These are phyloP conservation scores for Hamigera avellanea DNA, from an alignment of 495 filamentous ascomycete genomes.

Conservation along the genomic window DNA sequence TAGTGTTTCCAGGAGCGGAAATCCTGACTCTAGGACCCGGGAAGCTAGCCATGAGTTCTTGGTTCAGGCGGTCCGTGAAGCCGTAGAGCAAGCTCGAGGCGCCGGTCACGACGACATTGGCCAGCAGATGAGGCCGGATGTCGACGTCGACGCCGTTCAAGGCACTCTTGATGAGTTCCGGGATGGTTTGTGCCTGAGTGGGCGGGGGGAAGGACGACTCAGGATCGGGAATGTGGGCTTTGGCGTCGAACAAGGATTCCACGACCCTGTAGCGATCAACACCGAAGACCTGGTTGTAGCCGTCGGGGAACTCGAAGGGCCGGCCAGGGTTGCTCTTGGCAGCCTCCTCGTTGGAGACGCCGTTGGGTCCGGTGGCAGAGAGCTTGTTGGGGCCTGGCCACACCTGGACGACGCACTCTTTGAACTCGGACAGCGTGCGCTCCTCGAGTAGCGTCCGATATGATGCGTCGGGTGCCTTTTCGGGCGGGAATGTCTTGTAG, in stretches of 20 bases:
- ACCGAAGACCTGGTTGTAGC: slow-evolving; percentile 87
- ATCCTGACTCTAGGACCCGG: slow-evolving; percentile 76
- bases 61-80: slow-evolving; percentile 78
- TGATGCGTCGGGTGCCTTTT: slow-evolving; percentile 50
- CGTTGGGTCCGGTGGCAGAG: slow-evolving; percentile 41
- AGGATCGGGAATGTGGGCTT: slow-evolving; percentile 37
- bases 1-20: slow-evolving; percentile 69
- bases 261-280: slow-evolving; percentile 71
- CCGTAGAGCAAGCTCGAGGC: slow-evolving; percentile 74
- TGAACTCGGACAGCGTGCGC: slow-evolving; percentile 86
- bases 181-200: slow-evolving; percentile 62
- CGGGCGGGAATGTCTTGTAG: slow-evolving; percentile 52
- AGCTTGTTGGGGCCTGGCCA: slow-evolving; percentile 77
- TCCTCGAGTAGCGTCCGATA: slow-evolving; percentile 84
- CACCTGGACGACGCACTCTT: slow-evolving; percentile 89
- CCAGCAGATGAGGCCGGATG: slow-evolving; percentile 66
- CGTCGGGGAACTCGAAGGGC: slow-evolving; percentile 94
- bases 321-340: slow-evolving; percentile 54
- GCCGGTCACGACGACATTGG: slow-evolving; percentile 89
- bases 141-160: slow-evolving; percentile 78
- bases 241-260: slow-evolving; percentile 82
- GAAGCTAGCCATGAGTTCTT: slow-evolving; percentile 66
- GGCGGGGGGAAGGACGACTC: slow-evolving; percentile 36
- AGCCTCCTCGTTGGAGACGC: slow-evolving; percentile 56
- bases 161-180: slow-evolving; percentile 64